phyloP scores from a whole-genome alignment of 2,329 filamentous ascomycete species.

The Graphilbum sp. region DNA sequence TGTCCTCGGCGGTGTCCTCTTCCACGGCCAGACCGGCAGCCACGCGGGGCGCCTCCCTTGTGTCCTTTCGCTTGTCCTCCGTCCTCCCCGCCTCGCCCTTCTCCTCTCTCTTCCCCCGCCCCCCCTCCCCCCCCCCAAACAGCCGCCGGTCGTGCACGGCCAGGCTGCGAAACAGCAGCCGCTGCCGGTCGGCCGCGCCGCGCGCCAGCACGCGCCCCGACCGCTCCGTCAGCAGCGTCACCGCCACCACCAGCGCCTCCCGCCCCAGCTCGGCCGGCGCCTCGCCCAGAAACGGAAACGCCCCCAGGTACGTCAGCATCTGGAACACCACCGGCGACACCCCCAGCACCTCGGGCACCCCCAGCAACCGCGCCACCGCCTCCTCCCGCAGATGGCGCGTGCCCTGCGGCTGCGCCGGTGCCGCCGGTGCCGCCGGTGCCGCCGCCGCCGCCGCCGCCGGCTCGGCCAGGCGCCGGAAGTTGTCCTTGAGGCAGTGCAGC shows the following conservation, averaged over 20 bases:
- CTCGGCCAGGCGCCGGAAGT: slow-evolving; percentile 57
- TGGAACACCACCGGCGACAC: slow-evolving; percentile 55
- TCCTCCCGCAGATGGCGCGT: slow-evolving; percentile 54
- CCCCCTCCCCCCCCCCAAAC: slow-evolving; percentile 13
- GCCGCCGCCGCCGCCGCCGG: no score
- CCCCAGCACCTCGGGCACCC: slow-evolving; percentile 52
- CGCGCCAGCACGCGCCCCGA: slow-evolving; percentile 46
- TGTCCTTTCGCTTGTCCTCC: slow-evolving; percentile 1
- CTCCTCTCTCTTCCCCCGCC: slow-evolving; percentile 3
- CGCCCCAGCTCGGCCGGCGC: slow-evolving; percentile 54
- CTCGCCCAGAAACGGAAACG: slow-evolving; percentile 57
- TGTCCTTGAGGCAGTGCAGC: slow-evolving; percentile 56
- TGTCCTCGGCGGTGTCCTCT: slow-evolving; percentile 23
- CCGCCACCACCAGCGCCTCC: slow-evolving; percentile 54
- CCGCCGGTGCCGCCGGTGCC: no score
- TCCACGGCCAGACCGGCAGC: slow-evolving; percentile 30
- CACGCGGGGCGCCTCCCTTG: slow-evolving; percentile 4
- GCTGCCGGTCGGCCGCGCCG: slow-evolving; percentile 39
- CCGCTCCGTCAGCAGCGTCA: slow-evolving; percentile 56
- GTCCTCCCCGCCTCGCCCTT: neutral
- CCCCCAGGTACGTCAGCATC: slow-evolving; percentile 53
- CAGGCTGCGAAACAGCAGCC: slow-evolving; percentile 53
- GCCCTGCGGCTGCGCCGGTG: no score
- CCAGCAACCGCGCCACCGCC: slow-evolving; percentile 54
- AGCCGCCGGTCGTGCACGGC: slow-evolving; percentile 52